Evolutionary conservation across 1,284 basidiomycete genomes (phyloP).

Genomic region (Grifola frondosa): DNA sequence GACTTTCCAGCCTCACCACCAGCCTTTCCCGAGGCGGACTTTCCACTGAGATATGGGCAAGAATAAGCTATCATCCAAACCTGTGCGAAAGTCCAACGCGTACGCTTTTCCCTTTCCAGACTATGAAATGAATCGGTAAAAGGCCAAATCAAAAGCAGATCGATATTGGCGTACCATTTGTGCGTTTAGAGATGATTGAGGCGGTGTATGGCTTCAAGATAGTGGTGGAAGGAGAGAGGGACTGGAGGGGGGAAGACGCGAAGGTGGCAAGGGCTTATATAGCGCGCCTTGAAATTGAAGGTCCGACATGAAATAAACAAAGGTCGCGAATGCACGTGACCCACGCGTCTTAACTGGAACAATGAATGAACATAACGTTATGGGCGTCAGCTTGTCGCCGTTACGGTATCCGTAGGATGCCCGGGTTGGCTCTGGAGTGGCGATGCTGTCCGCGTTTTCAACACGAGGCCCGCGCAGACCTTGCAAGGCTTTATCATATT

Average conservation of each 20-base stretch:
- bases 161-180: slow-evolving; percentile 30
- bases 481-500: too few species aligned
- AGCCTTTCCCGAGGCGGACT: slow-evolving; percentile 56
- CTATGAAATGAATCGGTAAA: slow-evolving; percentile 30
- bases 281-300: slow-evolving; percentile 31
- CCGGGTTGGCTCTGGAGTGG: too few species aligned
- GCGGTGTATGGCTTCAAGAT: slow-evolving; percentile 18
- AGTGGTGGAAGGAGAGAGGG: slow-evolving; percentile 30
- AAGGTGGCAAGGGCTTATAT: slow-evolving; percentile 30
- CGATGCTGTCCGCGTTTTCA: too few species aligned
- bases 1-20: slow-evolving; percentile 47
- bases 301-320: slow-evolving; percentile 33
- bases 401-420: too few species aligned
- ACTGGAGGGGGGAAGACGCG: slow-evolving; percentile 23
- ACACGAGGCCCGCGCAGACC: too few species aligned
- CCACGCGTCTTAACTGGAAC: slow-evolving; percentile 25
- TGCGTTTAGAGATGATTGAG: slow-evolving; percentile 17
- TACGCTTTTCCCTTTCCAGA: slow-evolving; percentile 59
- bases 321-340: slow-evolving; percentile 28
- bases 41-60: slow-evolving; percentile 39
- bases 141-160: slow-evolving; percentile 5
- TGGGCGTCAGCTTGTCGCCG: too few species aligned
- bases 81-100: slow-evolving; percentile 7
- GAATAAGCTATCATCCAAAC: slow-evolving; percentile 8
- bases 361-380: too few species aligned